These are phyloP conservation scores for Alternaria sp. DNA, from an alignment of 2,329 filamentous ascomycete genomes.

Conservation along the genomic window DNA sequence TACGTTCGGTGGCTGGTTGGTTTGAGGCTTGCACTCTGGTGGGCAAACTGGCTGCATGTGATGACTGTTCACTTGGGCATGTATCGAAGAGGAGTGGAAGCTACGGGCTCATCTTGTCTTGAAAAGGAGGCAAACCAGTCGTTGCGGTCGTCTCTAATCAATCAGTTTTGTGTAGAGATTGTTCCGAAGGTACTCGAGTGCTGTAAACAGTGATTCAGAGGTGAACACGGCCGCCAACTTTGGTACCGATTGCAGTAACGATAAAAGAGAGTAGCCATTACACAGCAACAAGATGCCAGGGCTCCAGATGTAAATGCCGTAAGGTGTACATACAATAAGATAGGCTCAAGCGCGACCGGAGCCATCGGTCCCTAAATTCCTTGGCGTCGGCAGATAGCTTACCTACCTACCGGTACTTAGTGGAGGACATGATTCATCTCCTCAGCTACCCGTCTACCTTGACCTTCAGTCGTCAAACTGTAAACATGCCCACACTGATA, in stretches of 20 bases:
- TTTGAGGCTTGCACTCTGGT: too few relatives aligned
- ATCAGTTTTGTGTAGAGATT: too few relatives aligned
- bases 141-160: too few relatives aligned
- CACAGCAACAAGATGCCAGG: background rate
- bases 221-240: background rate
- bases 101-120: too few relatives aligned
- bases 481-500: slow-evolving; percentile 23
- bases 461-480: background rate
- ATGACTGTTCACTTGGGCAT: too few relatives aligned
- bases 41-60: too few relatives aligned
- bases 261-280: background rate
- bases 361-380: background rate
- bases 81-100: too few relatives aligned
- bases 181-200: background rate
- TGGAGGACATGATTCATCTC: background rate
- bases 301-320: background rate
- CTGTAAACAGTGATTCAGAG: too few relatives aligned
- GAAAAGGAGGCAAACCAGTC: too few relatives aligned
- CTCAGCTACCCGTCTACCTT: background rate
- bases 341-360: too few relatives aligned
- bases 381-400: background rate
- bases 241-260: background rate
- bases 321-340: background rate
- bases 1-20: too few relatives aligned
- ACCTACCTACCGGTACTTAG: background rate